Conservation (phyloP, 1,284 basidiomycete genomes). For the Austropuccinia psidii region DNA sequence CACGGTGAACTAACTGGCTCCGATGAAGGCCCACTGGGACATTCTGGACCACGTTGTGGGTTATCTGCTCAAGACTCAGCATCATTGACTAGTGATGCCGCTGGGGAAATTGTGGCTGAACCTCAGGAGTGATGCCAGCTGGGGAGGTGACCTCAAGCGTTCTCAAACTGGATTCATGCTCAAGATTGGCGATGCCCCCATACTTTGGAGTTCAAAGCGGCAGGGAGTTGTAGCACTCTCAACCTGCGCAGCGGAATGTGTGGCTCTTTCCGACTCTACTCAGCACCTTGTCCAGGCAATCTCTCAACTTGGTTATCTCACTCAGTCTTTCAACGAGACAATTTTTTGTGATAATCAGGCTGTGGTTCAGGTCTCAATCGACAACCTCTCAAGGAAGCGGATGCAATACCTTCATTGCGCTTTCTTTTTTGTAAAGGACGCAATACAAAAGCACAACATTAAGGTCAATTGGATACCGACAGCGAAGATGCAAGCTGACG, state of each 20-base stretch:
- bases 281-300: background rate
- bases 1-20: too few species aligned
- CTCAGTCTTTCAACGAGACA: too few species aligned
- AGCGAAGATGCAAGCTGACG: background rate
- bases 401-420: background rate
- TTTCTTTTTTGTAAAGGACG: background rate
- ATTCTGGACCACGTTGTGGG: too few species aligned
- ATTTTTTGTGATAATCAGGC: conserved; percentile 4
- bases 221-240: background rate
- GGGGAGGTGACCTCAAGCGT: background rate
- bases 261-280: background rate
- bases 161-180: background rate
- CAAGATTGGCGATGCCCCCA: too few species aligned
- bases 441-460: background rate
- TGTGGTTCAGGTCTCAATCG: background rate
- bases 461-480: background rate
- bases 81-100: too few species aligned
- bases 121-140: background rate
- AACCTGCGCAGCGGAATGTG: background rate
- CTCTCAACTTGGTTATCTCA: background rate
- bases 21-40: too few species aligned
- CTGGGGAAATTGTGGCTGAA: background rate
- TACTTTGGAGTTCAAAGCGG: background rate
- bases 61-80: too few species aligned
- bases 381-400: background rate